These are phyloP conservation scores for Vigna radiata DNA, from an alignment of 306 rosid genomes.

Conservation along the genomic window DNA sequence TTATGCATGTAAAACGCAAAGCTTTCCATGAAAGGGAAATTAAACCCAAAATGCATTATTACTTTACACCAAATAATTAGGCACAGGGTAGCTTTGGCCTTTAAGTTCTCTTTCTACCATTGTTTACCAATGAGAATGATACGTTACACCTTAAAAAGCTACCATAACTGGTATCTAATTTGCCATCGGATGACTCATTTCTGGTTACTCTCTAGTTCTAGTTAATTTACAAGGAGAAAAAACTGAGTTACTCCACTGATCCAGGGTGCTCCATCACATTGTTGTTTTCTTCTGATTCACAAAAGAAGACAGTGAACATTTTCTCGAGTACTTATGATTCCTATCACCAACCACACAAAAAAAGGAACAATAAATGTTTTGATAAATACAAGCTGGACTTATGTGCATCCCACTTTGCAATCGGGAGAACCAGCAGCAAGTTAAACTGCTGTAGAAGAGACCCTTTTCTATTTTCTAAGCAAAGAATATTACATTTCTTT, in stretches of 20 bases:
- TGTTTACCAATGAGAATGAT: slow-evolving; percentile 44
- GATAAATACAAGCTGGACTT: slow-evolving; percentile 45
- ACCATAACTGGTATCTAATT: slow-evolving; percentile 11
- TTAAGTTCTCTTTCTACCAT: slow-evolving; percentile 31
- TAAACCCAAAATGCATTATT: not conserved
- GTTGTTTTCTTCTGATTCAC: slow-evolving; percentile 23
- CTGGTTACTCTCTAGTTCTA: not conserved
- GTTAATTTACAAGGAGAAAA: not conserved
- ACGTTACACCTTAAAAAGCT: slow-evolving; percentile 51
- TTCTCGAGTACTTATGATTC: slow-evolving; percentile 26
- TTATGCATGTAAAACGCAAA: not conserved
- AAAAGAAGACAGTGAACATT: slow-evolving; percentile 1
- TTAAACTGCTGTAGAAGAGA: slow-evolving; percentile 27
- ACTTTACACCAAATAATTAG: slow-evolving; percentile 4
- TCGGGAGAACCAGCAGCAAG: slow-evolving; percentile 45
- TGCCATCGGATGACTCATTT: not conserved
- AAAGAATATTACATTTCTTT: slow-evolving; percentile 43
- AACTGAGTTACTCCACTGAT: slow-evolving; percentile 31
- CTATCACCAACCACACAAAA: slow-evolving; percentile 37
- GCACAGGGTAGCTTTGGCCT: slow-evolving; percentile 23
- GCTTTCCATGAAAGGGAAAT: not conserved
- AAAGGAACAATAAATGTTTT: slow-evolving; percentile 23
- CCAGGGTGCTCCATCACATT: slow-evolving; percentile 35
- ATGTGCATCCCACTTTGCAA: slow-evolving; percentile 41
- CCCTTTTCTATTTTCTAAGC: slow-evolving; percentile 36